phyloP scores from a whole-genome alignment of 179 eudicot species.

The Monotropa hypopitys region DNA sequence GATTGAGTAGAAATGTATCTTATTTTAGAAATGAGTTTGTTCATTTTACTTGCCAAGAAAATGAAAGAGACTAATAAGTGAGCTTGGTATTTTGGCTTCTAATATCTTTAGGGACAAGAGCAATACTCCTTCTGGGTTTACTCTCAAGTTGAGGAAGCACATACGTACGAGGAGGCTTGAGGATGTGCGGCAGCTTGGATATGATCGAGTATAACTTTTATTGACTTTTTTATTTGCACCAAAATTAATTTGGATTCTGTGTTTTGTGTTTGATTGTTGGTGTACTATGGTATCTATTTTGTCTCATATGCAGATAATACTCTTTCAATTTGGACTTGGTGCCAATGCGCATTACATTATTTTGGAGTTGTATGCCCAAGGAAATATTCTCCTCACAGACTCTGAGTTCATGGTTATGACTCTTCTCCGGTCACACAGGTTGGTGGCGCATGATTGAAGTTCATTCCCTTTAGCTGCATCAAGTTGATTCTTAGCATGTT shows the following conservation, averaged over 20 bases:
- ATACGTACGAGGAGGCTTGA: conserved; percentile 90
- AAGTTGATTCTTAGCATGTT: background rate
- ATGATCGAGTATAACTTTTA: conserved; percentile 55
- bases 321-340: conserved; percentile 94
- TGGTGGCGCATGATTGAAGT: conserved; percentile 26
- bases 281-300: background rate
- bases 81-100: background rate
- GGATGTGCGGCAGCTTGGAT: conserved; percentile 96
- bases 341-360: conserved; percentile 77
- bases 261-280: background rate
- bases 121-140: conserved; percentile 93
- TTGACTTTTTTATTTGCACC: background rate
- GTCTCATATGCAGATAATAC: conserved; percentile 46
- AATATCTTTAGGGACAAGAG: conserved; percentile 65
- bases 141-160: conserved; percentile 88
- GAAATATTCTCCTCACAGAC: conserved; percentile 59
- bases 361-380: conserved; percentile 42
- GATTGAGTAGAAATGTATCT: background rate
- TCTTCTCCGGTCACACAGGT: conserved; percentile 70
- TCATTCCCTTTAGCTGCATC: conserved; percentile 2
- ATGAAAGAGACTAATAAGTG: background rate
- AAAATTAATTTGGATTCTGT: background rate
- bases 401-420: conserved; percentile 51
- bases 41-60: background rate
- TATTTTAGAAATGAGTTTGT: background rate